Evolutionary conservation across 2,329 filamentous ascomycete genomes (phyloP), one percentile per base, ranked within the genome.

Genomic region (Reticulascus tulasneorum): DNA sequence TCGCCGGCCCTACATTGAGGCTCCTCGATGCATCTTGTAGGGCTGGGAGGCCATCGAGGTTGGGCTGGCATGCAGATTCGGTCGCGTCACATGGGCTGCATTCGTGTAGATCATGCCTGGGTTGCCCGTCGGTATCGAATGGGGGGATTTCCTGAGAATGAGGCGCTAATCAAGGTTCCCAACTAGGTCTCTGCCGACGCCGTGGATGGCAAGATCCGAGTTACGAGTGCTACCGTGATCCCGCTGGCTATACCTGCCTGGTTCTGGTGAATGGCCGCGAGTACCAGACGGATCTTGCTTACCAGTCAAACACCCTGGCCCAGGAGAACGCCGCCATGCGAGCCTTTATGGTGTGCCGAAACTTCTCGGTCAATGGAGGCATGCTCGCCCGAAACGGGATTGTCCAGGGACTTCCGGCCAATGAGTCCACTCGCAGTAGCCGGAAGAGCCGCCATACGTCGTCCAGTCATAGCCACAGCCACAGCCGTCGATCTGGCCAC

Each of bases 301-400:
- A 93, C 66, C 81, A 86, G 58, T 86, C 84, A 45, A 86, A 91
- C 58, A 71, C 77, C 31, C 73, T 94, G 47, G 91, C 91, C 29
- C 86, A 89, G 56, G 90, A 97, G 62, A 93, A 91, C 53, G 91
- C 91, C 18, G 91, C 91, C 42, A 94, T 94, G 78, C 85, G 89
- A 45, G 91, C 91, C 39, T 97, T 95, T 65, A 91, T 95, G 79
- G 93, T 96, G 49, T 96, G 91, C 72, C 84, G 89, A 47, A 95
- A 95, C 73, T 96, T 96, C 67, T 94, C 88, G 37, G 86, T 94
- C 62, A 96, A 95, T 59, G 89, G 94, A 53, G 91, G 91, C 58
- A 95, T 94, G 88, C 69, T 82, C 46, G 79, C 78, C 45, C 75
- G 78, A 47, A 83, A 82, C 53, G 79, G 79, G 27, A 80, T 82